Conservation (phyloP, 2,329 filamentous ascomycete species). For the Mycocentrospora acerina region DNA sequence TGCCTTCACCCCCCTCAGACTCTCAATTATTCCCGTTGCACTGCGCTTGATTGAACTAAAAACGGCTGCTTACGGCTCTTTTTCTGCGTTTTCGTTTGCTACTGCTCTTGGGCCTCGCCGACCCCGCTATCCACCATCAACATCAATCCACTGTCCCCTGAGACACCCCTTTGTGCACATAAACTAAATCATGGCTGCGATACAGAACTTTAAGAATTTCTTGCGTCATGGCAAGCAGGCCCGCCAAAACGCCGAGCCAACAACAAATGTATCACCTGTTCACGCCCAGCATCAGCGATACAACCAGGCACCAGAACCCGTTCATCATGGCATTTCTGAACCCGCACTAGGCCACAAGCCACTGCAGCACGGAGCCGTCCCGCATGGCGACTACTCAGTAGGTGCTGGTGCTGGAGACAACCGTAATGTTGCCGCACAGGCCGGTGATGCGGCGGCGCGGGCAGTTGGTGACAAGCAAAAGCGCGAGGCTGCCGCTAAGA, state of each 20-base stretch:
- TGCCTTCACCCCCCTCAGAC: constrained; percentile 12
- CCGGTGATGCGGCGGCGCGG: constrained; percentile 64
- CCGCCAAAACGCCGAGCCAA: constrained; percentile 66
- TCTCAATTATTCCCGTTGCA: constrained; percentile 13
- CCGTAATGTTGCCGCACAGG: constrained; percentile 67
- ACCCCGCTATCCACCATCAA: constrained; percentile 14
- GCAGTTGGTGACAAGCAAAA: constrained; percentile 64
- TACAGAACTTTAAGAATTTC: constrained; percentile 97
- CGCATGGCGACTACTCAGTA: constrained; percentile 60
- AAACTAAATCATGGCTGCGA: constrained; percentile 61
- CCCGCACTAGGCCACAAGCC: constrained; percentile 59
- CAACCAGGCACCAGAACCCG: constrained; percentile 50
- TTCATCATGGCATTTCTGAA: constrained; percentile 60
- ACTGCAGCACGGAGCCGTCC: constrained; percentile 53
- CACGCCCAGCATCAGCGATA: constrained; percentile 62
- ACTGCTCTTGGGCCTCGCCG: constrained; percentile 18
- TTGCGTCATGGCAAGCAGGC: constrained; percentile 98
- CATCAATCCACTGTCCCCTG: constrained; percentile 4
- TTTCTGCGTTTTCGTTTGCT: constrained; percentile 9
- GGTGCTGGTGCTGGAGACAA: constrained; percentile 63
- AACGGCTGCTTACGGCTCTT: constrained; percentile 18
- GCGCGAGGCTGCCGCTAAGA: constrained; percentile 51
- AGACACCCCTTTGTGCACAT: constrained; percentile 8
- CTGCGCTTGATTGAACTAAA: constrained; percentile 14
- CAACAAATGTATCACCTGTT: constrained; percentile 63